These are phyloP conservation scores for Saccharomyces hybrid DNA, from an alignment of 1,139 yeast species.

Conservation along the genomic window DNA sequence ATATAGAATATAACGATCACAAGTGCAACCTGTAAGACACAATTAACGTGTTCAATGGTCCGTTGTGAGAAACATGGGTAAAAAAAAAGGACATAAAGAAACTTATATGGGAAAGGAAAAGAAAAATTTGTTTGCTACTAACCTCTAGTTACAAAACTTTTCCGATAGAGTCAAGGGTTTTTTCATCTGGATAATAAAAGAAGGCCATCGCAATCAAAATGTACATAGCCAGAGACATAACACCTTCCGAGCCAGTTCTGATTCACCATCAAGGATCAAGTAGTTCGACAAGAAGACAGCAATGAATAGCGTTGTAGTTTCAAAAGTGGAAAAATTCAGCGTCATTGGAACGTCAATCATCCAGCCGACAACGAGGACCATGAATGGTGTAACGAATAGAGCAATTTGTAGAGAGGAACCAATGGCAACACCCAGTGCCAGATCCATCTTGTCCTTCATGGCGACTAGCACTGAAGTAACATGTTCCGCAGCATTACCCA, in stretches of 20 bases:
- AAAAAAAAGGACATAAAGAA: neutral
- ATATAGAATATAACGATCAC: neutral
- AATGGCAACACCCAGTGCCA: slow-evolving; percentile 93
- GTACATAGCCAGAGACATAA: slow-evolving; percentile 81
- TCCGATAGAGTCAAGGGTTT: neutral
- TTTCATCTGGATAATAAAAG: slow-evolving; percentile 47
- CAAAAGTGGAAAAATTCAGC: slow-evolving; percentile 83
- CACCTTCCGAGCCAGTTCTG: slow-evolving; percentile 98
- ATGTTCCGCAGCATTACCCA: slow-evolving; percentile 98
- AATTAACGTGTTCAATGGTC: neutral
- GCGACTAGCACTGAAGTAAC: slow-evolving; percentile 95
- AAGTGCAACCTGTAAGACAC: neutral
- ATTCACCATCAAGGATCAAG: slow-evolving; percentile 85
- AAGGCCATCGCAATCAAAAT: slow-evolving; percentile 82
- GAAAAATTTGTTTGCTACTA: neutral
- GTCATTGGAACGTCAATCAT: slow-evolving; percentile 84
- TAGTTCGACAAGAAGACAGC: slow-evolving; percentile 83
- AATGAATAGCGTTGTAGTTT: slow-evolving; percentile 82
- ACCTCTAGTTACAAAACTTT: neutral
- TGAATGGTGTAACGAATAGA: slow-evolving; percentile 85
- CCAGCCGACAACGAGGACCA: slow-evolving; percentile 95
- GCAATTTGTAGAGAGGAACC: slow-evolving; percentile 97
- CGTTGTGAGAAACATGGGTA: neutral
- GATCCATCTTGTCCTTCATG: slow-evolving; percentile 91
- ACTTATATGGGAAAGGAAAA: neutral